phyloP scores from a whole-genome alignment of 768 basidiomycete species.

The Kwoniella heveanensis region DNA sequence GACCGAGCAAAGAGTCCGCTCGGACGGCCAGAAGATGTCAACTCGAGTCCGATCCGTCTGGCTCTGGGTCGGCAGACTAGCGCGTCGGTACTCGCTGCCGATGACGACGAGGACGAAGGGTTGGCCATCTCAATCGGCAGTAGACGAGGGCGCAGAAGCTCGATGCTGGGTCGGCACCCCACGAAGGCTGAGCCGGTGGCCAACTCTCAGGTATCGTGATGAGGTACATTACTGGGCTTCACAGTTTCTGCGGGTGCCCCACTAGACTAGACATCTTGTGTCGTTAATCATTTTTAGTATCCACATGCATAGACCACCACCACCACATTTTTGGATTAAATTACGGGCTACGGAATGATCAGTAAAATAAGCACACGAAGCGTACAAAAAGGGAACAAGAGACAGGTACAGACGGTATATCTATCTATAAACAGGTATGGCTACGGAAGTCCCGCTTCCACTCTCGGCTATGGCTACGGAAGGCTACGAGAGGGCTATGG shows the following conservation, averaged over 20 bases:
- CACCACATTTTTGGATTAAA: not conserved
- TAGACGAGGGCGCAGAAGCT: conserved; percentile 21
- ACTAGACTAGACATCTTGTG: no score
- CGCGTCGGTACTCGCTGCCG: conserved; percentile 17
- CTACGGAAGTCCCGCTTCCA: not conserved
- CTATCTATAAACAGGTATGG: not conserved
- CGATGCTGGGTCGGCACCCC: conserved; percentile 11
- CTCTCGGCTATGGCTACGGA: not conserved
- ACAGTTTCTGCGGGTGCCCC: no score
- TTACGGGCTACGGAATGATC: not conserved
- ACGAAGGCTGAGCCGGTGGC: not conserved
- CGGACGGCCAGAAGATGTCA: conserved; percentile 3
- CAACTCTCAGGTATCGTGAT: no score
- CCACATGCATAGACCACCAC: not conserved
- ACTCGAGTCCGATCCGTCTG: conserved; percentile 7
- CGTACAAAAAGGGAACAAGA: not conserved
- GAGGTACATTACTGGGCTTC: no score
- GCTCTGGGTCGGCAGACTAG: conserved; percentile 2
- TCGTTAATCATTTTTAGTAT: not conserved
- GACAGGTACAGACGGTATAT: conserved; percentile 1
- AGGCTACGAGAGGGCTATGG: not conserved
- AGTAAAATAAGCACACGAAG: not conserved
- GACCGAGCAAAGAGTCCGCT: conserved; percentile 27
- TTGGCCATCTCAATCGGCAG: conserved; percentile 45
- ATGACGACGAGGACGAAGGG: conserved; percentile 43